Conservation (phyloP, 176 grass and related monocot species). For the Carex myosuroides region DNA sequence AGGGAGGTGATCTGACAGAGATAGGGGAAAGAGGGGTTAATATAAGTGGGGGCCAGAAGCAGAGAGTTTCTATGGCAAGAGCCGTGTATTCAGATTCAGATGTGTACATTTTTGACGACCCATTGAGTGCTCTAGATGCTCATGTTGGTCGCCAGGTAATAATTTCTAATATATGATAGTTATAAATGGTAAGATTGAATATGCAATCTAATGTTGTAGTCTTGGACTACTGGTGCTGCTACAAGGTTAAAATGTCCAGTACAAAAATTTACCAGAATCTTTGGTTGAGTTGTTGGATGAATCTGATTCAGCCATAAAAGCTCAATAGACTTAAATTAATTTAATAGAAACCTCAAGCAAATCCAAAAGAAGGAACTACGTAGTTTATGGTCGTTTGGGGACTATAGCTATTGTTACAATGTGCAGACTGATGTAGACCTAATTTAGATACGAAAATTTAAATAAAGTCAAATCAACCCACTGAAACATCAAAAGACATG, state of each 20-base stretch:
- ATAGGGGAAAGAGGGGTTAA: conserved; percentile 99
- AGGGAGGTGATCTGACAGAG: conserved; percentile 96
- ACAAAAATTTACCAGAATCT: neutral
- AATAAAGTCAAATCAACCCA: neutral
- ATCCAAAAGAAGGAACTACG: neutral
- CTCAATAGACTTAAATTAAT: neutral
- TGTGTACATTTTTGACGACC: conserved; percentile 98
- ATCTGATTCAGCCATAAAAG: neutral
- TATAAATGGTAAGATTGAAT: neutral
- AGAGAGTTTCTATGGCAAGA: conserved; percentile 99
- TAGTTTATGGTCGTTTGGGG: neutral
- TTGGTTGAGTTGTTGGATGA: neutral
- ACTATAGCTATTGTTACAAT: neutral
- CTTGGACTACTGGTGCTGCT: neutral
- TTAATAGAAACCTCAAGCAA: neutral
- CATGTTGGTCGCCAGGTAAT: conserved; percentile 98
- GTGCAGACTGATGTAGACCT: neutral
- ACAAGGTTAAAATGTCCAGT: neutral
- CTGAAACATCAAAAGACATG: neutral
- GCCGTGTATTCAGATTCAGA: conserved; percentile 98
- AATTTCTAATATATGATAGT: conserved; percentile 14
- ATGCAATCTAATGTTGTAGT: neutral
- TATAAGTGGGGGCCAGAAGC: conserved; percentile 96
- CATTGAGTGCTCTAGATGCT: conserved; percentile 95
- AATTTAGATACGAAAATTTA: neutral